Base-by-base conservation (phyloP, 345 rosid species). In the Excoecaria cochinchinensis region DNA sequence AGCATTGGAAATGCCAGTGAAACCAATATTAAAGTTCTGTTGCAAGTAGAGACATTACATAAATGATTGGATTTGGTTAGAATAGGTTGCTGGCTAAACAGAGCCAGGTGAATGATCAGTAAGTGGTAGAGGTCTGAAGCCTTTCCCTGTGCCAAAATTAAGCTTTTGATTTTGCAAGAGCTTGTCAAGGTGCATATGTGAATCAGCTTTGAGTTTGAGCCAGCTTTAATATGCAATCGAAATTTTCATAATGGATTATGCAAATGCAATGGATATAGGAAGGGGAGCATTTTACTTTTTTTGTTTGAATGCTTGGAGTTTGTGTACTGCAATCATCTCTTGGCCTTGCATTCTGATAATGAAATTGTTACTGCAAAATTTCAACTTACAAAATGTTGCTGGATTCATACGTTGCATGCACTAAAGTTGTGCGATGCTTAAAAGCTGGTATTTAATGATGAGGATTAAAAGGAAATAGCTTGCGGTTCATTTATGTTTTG, bases 161-260 rank as follows among this genome's bases (percentile, higher is more conserved):
- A 67, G 53, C 36, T 42, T 67, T 67, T 11, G 15, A 3, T 67
- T 67, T 36, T 67, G 70, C 70, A 67, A 25, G 15, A 36, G 24
- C 39, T 4, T 67, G 19, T 64, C 13, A 7, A 64, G 68, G 46
- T 40, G 46, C 22, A 36, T 44, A 36, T 44, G 14, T 22, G 2
- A 13, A 67, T 19, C 38, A 44, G 55, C 31, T 44, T 42, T 3
- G 52, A 21, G 69, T 8, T 46, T 21, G 38, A 21, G 19, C 46
- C 17, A 11, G 2, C 36, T 66, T 5, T 67, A 19, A 67, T 67
- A 21, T 11, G 55, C 31, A 67, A 22, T 11, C 70, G 11, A 19
- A 67, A n/a, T 21, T 67, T 64, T 65, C 50, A 2, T 40, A 17
- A 4, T 31, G 6, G 69, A 42, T 65, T 51, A 65, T 42, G 39